Conservation (phyloP, 2,329 filamentous ascomycete genomes). For the Penicillium thymicola region DNA sequence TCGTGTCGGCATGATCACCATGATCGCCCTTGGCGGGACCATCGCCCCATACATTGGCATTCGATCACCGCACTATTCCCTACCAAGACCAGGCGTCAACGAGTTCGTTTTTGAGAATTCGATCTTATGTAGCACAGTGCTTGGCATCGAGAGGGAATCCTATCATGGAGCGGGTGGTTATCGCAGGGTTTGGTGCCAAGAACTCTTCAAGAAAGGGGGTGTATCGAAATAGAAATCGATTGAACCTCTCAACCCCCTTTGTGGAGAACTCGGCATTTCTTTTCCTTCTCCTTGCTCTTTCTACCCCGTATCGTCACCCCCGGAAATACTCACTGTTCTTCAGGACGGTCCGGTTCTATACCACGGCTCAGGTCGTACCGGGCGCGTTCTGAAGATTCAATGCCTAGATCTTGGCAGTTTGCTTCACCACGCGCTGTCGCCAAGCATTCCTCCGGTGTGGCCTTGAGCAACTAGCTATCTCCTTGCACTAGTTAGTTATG, state of each 20-base stretch:
- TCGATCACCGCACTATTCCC: not conserved
- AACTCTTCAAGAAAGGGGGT: slow-evolving; percentile 1
- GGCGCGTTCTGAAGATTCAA: slow-evolving; percentile 9
- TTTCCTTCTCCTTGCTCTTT: not conserved
- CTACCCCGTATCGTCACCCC: slow-evolving; percentile 7
- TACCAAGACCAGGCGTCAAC: not conserved
- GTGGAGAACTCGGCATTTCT: not conserved
- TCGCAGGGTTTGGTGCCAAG: slow-evolving; percentile 5
- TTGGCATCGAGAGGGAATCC: slow-evolving; percentile 3
- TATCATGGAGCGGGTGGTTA: slow-evolving; percentile 1
- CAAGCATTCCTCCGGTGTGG: slow-evolving; percentile 10
- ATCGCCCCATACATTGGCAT: not conserved
- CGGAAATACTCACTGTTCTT: not conserved
- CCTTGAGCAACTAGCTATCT: not conserved
- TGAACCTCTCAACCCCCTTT: slow-evolving; percentile 2
- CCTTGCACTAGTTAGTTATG: not conserved
- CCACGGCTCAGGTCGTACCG: not conserved
- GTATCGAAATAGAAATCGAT: not conserved
- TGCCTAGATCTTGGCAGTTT: slow-evolving; percentile 10
- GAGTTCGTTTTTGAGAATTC: slow-evolving; percentile 1
- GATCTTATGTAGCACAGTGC: not conserved
- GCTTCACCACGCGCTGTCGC: slow-evolving; percentile 2
- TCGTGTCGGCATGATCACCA: slow-evolving; percentile 4
- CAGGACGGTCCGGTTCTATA: not conserved
- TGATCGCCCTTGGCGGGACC: slow-evolving; percentile 12